Evolutionary conservation across 208 protist genomes (phyloP).

Genomic region (Jaenimonas drosophilae): DNA sequence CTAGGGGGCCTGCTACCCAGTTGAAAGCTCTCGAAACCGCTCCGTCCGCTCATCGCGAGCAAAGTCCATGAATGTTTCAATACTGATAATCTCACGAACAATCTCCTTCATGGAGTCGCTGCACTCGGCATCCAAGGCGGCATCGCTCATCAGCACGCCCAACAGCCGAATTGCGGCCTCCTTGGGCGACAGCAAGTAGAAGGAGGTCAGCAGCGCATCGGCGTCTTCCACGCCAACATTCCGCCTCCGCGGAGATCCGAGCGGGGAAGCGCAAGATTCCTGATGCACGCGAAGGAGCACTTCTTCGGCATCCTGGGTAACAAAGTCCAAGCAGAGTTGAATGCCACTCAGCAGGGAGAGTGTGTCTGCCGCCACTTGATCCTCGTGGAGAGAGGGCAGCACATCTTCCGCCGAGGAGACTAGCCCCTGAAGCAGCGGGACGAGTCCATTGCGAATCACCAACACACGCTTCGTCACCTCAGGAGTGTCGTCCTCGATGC

Average conservation of each 20-base stretch:
- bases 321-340: constrained; percentile 65
- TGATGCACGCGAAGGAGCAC: constrained; percentile 2
- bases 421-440: constrained; percentile 72
- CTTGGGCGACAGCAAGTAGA: too few species aligned
- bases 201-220: background rate
- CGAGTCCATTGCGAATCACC: constrained; percentile 64
- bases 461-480: constrained; percentile 28
- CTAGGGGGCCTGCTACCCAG: too few species aligned
- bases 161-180: too few species aligned
- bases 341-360: constrained; percentile 60
- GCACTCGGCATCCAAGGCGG: too few species aligned
- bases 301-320: constrained; percentile 34
- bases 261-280: background rate
- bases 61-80: too few species aligned
- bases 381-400: constrained; percentile 42
- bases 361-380: constrained; percentile 41
- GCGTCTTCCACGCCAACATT: background rate
- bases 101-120: too few species aligned
- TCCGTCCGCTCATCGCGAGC: too few species aligned
- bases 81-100: too few species aligned
- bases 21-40: too few species aligned
- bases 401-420: constrained; percentile 66
- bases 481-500: constrained; percentile 19
- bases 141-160: too few species aligned
- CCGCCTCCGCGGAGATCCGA: background rate